Base-by-base conservation (phyloP, 495 filamentous ascomycete genomes). In the Neurospora sp. region DNA sequence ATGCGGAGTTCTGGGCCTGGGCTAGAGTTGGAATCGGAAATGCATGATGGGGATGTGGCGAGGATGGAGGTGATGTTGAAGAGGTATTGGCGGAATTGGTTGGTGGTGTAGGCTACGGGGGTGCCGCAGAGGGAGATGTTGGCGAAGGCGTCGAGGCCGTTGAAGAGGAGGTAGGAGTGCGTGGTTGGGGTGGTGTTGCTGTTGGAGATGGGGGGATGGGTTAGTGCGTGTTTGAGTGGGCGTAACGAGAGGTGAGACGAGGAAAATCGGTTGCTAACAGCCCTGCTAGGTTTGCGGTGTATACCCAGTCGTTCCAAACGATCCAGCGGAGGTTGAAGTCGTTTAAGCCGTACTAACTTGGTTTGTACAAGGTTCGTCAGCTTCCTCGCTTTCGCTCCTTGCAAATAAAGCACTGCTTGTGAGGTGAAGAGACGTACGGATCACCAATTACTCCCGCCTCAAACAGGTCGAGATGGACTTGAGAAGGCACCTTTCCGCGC, bases 41-140 rank as follows among this genome's bases (percentile, higher is more conserved):
- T 77, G 81, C 89, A 92, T 48, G 42, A 48, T 1, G 75, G 75
- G 9, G 44, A 20, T 1, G 75, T 75, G 9, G 70, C 74, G 18
- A 91, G 71, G 9, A 85, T 80, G 31, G 83, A 76, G 2, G 89
- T 88, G 6, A 92, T 83, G 61, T 93, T 85, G 73, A 92, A 92
- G n/a, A 85, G 83, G 75, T 89, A 93, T 74, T 92, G 90, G 5
- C 90, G 87, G 74, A 92, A 93, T 78, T 93, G 90, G 73, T 92
- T 93, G 76, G 91, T 85, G 0, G 90, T 91, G 3, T 84, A 84
- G 4, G 86, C 91, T n/a, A 93, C 84, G 69, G 83, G 76, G 42
- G 89, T 78, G 0, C 84, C 87, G 78, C 91, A 93, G 45, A 92
- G 82, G 22, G 83, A 79, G 39, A 93, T 86, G 20, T 87, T 86